Conservation (phyloP, 139 green algal genomes). For the Picochlorum sp. region DNA sequence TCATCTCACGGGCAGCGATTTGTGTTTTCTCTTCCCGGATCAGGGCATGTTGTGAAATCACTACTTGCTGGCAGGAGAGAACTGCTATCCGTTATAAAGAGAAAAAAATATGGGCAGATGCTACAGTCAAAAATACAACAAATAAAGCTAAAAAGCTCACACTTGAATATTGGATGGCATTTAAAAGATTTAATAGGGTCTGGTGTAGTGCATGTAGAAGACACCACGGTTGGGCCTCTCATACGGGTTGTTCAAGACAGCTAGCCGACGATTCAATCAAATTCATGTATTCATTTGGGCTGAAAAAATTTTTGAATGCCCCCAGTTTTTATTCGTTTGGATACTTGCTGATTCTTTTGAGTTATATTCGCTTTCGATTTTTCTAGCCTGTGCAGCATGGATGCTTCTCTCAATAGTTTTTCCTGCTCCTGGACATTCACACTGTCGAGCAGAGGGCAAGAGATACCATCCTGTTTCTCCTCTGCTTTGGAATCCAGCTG, state of each 20-base stretch:
- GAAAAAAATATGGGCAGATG: conserved; percentile 29
- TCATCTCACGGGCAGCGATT: not conserved
- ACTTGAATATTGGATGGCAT: conserved; percentile 34
- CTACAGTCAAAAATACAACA: conserved; percentile 35
- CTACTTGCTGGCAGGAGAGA: conserved; percentile 27
- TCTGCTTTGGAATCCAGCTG: not conserved
- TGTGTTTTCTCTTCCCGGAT: conserved; percentile 31
- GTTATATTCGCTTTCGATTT: not conserved
- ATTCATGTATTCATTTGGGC: too few species aligned
- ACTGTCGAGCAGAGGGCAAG: not conserved
- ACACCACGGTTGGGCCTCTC: conserved; percentile 28
- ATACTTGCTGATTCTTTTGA: not conserved
- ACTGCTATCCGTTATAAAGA: conserved; percentile 24
- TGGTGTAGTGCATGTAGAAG: conserved; percentile 2
- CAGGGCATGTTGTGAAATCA: conserved; percentile 25
- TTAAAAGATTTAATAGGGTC: conserved; percentile 35
- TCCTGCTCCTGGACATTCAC: conserved; percentile 26
- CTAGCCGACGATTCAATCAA: too few species aligned
- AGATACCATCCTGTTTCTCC: not conserved
- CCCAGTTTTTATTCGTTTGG: not conserved
- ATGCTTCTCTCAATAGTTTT: conserved; percentile 19
- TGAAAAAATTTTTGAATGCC: conserved; percentile 1
- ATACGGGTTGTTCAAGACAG: too few species aligned
- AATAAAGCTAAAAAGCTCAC: conserved; percentile 21
- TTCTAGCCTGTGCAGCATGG: not conserved